Evolutionary conservation across 2,329 filamentous ascomycete species (phyloP).

Genomic region (Colletotrichum tofieldiae): DNA sequence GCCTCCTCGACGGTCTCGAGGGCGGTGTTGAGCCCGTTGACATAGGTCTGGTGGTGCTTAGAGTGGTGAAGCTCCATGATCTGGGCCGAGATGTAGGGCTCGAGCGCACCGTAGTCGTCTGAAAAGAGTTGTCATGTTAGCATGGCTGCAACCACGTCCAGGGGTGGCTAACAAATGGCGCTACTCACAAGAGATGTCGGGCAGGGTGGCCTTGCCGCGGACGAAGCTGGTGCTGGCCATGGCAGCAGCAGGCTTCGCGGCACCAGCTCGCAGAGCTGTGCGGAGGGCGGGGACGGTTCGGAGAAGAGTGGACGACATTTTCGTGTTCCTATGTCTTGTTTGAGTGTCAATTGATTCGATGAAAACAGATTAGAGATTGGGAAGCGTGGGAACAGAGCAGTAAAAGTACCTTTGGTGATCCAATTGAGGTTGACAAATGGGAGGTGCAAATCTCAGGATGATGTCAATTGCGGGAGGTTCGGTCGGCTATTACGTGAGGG

Average conservation of each 20-base stretch:
- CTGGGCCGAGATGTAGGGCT: conserved; percentile 85
- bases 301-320: conserved; percentile 85
- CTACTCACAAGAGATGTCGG: conserved; percentile 79
- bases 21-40: conserved; percentile 88
- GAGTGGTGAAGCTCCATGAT: conserved; percentile 98
- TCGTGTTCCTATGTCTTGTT: conserved; percentile 39
- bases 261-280: conserved; percentile 78
- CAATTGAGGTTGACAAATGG: conserved; percentile 44
- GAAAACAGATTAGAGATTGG: neutral
- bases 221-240: conserved; percentile 83
- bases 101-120: conserved; percentile 98
- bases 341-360: neutral
- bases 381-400: neutral
- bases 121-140: conserved; percentile 13
- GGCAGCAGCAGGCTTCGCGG: conserved; percentile 73
- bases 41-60: conserved; percentile 96
- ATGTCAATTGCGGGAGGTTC: conserved; percentile 41
- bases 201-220: conserved; percentile 92
- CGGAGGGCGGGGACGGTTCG: conserved; percentile 78
- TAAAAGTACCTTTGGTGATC: conserved; percentile 36
- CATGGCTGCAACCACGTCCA: neutral
- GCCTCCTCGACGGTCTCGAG: conserved; percentile 79
- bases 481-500: conserved; percentile 42
- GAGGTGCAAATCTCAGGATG: conserved; percentile 24
- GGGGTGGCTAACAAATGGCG: neutral